A percentile compares a stretch with the other conserved stretches of the same genome.
Evolutionary conservation across 202 grass and related monocot species (phyloP).

Genomic region (Saccharum hybrid): DNA sequence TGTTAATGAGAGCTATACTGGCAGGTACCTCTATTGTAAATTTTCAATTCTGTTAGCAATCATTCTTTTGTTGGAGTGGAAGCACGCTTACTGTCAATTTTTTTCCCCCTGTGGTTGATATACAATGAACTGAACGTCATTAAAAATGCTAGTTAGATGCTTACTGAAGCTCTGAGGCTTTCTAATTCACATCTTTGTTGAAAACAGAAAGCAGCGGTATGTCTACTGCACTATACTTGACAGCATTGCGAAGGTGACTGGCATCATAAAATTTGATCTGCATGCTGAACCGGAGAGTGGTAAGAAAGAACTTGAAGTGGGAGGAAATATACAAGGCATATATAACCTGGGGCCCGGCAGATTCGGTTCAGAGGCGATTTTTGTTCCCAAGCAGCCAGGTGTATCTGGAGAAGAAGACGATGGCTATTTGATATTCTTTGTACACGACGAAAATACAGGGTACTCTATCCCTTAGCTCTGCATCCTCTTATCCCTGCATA

Average conservation of each 20-base stretch:
- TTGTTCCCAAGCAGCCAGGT: constrained; percentile 75
- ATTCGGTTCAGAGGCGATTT: constrained; percentile 90
- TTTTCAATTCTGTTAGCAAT: too few relatives aligned
- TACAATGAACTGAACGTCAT: background rate
- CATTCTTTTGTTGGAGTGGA: too few relatives aligned
- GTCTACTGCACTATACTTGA: constrained; percentile 85
- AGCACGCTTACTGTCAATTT: too few relatives aligned
- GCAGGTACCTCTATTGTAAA: too few relatives aligned
- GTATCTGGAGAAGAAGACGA: constrained; percentile 79
- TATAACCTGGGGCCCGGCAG: constrained; percentile 75
- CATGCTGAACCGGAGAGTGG: constrained; percentile 59
- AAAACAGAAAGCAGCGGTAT: constrained; percentile 80
- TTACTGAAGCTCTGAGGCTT: background rate
- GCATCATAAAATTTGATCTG: constrained; percentile 89
- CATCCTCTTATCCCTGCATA: background rate
- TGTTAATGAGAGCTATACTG: too few relatives aligned
- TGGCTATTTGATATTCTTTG: constrained; percentile 89
- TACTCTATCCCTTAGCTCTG: constrained; percentile 42
- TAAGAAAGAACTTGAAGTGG: constrained; percentile 78
- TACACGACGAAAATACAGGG: constrained; percentile 90
- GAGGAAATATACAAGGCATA: constrained; percentile 78
- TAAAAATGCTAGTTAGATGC: background rate
- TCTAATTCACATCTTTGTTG: constrained; percentile 17
- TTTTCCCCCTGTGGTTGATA: background rate
- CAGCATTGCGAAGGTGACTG: constrained; percentile 74